Evolutionary conservation across 2,329 filamentous ascomycete species (phyloP).

Genomic region (Diaporthe citri): DNA sequence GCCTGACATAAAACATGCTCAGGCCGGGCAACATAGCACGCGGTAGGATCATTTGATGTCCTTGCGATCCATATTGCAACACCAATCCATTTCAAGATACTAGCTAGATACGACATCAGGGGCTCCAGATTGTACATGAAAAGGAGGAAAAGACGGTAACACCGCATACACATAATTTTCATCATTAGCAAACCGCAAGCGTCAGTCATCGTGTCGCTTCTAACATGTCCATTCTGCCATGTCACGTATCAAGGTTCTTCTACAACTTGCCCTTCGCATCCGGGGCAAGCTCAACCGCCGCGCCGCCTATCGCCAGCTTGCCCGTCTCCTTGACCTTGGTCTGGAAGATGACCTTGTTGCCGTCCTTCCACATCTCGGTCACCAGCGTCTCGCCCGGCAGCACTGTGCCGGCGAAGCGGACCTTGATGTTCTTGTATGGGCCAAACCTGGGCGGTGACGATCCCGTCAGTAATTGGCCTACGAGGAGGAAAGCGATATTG

Average conservation of each 20-base stretch:
- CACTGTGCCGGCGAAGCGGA: slow-evolving; percentile 88
- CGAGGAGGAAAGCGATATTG: not conserved
- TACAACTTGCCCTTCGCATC: slow-evolving; percentile 49
- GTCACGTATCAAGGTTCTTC: not conserved
- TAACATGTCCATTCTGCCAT: not conserved
- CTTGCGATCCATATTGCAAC: not conserved
- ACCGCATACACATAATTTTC: not conserved
- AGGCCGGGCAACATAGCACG: not conserved
- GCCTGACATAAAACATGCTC: not conserved
- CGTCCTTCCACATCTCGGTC: slow-evolving; percentile 96
- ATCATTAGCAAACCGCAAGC: not conserved
- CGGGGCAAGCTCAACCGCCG: slow-evolving; percentile 78
- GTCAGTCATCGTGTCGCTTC: not conserved
- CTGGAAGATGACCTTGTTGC: slow-evolving; percentile 84
- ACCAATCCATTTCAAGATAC: not conserved
- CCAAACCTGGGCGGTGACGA: slow-evolving; percentile 66
- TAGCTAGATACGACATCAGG: not conserved
- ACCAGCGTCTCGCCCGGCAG: slow-evolving; percentile 89
- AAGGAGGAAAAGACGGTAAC: not conserved
- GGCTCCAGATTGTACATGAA: slow-evolving; percentile 15
- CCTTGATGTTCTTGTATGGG: slow-evolving; percentile 90
- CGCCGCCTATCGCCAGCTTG: slow-evolving; percentile 86
- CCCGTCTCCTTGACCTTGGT: slow-evolving; percentile 92
- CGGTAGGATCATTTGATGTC: not conserved
- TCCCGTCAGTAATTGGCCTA: not conserved